phyloP scores from a whole-genome alignment of 257 asterid genomes.

The Lantana camara region DNA sequence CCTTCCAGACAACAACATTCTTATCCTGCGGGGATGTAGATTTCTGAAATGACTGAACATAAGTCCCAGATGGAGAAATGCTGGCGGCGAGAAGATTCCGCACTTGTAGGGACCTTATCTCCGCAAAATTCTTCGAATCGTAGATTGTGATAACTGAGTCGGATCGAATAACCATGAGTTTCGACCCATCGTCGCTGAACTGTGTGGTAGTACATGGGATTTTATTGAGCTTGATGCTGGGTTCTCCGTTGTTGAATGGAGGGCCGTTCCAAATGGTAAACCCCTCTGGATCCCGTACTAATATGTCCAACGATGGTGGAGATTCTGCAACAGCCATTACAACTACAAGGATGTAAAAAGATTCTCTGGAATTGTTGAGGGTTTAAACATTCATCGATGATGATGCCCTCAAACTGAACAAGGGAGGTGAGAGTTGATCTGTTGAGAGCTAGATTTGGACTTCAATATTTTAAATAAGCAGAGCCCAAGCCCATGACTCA shows the following conservation, averaged over 20 bases:
- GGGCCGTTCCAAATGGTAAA: constrained; percentile 85
- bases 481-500: no score
- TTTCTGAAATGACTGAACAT: constrained; percentile 87
- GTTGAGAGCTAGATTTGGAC: no score
- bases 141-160: constrained; percentile 58
- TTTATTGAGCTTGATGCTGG: constrained; percentile 60
- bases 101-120: constrained; percentile 58
- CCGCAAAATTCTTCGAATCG: constrained; percentile 59
- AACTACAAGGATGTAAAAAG: constrained; percentile 26
- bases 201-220: constrained; percentile 62
- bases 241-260: constrained; percentile 73
- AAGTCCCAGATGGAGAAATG: constrained; percentile 84
- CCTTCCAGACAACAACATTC: constrained; percentile 74
- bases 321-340: constrained; percentile 60
- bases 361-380: constrained; percentile 24
- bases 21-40: constrained; percentile 67
- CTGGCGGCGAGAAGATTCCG: constrained; percentile 87
- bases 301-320: constrained; percentile 64
- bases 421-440: no score
- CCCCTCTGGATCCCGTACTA: constrained; percentile 78
- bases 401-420: neutral
- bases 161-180: constrained; percentile 63
- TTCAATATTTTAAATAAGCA: no score
- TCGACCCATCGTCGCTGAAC: constrained; percentile 88
- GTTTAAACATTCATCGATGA: constrained; percentile 14